A percentile compares a stretch with the other conserved stretches of the same genome.
Evolutionary conservation across 129 eudicot genomes (phyloP).

Genomic region (Dittrichia graveolens): DNA sequence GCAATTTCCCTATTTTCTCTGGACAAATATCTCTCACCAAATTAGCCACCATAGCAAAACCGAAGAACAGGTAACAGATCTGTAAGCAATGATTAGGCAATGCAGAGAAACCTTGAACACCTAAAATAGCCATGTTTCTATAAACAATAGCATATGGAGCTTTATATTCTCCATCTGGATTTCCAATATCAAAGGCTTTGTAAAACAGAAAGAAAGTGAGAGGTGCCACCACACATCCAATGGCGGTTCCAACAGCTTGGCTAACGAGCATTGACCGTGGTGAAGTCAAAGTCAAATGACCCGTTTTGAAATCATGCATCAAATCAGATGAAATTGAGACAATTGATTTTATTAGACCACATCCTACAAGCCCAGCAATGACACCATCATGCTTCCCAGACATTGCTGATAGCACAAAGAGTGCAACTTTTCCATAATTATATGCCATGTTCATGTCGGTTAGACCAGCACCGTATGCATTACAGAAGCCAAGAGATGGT

Average conservation of each 20-base stretch:
- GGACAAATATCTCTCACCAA: slow-evolving; percentile 59
- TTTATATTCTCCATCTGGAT: slow-evolving; percentile 68
- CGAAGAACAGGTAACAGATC: slow-evolving; percentile 71
- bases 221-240: slow-evolving; percentile 88
- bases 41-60: slow-evolving; percentile 66
- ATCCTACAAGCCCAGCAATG: slow-evolving; percentile 79
- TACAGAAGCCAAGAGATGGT: slow-evolving; percentile 86
- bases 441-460: slow-evolving; percentile 98
- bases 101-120: slow-evolving; percentile 86
- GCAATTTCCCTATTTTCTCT: slow-evolving; percentile 45
- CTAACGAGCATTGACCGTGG: slow-evolving; percentile 82
- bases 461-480: slow-evolving; percentile 91
- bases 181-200: slow-evolving; percentile 75
- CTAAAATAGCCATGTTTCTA: slow-evolving; percentile 90
- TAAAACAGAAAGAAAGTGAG: slow-evolving; percentile 75
- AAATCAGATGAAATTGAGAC: slow-evolving; percentile 80
- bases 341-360: slow-evolving; percentile 78
- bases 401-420: slow-evolving; percentile 72
- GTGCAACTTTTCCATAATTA: slow-evolving; percentile 85
- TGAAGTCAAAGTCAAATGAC: slow-evolving; percentile 83
- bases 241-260: slow-evolving; percentile 84
- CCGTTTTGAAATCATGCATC: slow-evolving; percentile 91
- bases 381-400: slow-evolving; percentile 65
- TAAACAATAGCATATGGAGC: slow-evolving; percentile 93
- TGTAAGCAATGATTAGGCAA: slow-evolving; percentile 82